These are phyloP conservation scores for Arthrobotrys pseudoclavata DNA, from an alignment of 2,329 filamentous ascomycete genomes.

Conservation along the genomic window DNA sequence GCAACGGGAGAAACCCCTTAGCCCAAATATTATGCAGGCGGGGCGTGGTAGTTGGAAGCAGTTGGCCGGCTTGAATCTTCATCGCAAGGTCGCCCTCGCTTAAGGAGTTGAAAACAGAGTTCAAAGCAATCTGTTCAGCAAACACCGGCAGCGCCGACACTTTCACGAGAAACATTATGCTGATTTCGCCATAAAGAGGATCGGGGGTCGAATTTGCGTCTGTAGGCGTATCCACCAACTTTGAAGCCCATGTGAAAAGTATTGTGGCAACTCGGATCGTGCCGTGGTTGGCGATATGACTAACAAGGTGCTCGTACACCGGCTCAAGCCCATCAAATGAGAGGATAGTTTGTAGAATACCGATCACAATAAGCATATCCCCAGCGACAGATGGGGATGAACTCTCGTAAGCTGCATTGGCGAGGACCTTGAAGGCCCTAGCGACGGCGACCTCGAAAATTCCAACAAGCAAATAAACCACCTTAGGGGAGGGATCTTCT, in stretches of 20 bases:
- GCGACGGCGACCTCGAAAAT: conserved; percentile 84
- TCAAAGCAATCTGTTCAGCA: conserved; percentile 89
- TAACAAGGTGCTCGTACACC: conserved; percentile 77
- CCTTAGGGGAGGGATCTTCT: conserved; percentile 63
- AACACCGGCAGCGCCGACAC: conserved; percentile 84
- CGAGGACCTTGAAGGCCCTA: conserved; percentile 84
- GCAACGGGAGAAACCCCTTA: conserved; percentile 85
- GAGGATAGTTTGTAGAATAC: conserved; percentile 86
- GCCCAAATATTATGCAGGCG: conserved; percentile 92
- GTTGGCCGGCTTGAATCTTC: conserved; percentile 80
- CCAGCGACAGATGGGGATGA: conserved; percentile 73
- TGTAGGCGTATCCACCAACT: conserved; percentile 68
- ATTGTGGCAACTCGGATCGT: conserved; percentile 84
- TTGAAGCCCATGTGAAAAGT: conserved; percentile 94
- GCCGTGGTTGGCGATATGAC: conserved; percentile 76
- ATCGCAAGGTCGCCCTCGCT: conserved; percentile 81
- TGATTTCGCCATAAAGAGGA: conserved; percentile 93
- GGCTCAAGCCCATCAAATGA: conserved; percentile 82
- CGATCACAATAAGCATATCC: conserved; percentile 88
- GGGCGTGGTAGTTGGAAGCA: conserved; percentile 80
- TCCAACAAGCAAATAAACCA: conserved; percentile 74
- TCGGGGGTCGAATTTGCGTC: conserved; percentile 71
- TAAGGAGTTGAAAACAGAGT: conserved; percentile 80
- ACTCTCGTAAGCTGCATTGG: conserved; percentile 80
- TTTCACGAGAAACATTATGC: conserved; percentile 87